Conservation (phyloP, 352 stramenopile genomes). For the Globisporangium viniferum region DNA sequence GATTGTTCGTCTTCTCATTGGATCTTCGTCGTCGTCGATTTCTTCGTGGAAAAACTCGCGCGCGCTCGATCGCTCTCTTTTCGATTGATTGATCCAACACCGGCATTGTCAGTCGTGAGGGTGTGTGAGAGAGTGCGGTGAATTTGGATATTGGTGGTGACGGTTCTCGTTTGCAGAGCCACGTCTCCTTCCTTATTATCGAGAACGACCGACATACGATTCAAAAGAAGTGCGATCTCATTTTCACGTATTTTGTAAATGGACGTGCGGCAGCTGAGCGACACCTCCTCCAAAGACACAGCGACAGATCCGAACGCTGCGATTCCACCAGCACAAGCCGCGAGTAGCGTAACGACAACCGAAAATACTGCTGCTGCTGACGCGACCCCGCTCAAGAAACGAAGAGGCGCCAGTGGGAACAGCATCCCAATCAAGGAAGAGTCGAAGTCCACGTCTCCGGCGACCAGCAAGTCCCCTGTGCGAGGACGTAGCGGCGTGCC, state of each 20-base stretch:
- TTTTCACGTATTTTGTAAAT: slow-evolving; percentile 10
- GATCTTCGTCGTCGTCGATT: slow-evolving; percentile 1
- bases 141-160: neutral
- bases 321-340: neutral
- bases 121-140: neutral
- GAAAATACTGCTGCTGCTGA: slow-evolving; percentile 17
- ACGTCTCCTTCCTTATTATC: neutral
- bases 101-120: neutral
- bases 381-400: slow-evolving; percentile 56
- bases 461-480: slow-evolving; percentile 8
- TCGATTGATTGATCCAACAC: neutral
- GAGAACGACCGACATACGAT: neutral
- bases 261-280: slow-evolving; percentile 8
- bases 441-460: slow-evolving; percentile 8
- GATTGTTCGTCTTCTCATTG: neutral
- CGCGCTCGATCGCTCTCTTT: neutral
- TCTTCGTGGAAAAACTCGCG: neutral
- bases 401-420: slow-evolving; percentile 19
- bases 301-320: slow-evolving; percentile 5
- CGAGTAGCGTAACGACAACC: neutral
- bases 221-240: neutral
- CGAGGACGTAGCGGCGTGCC: slow-evolving; percentile 17
- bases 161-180: neutral
- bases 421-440: slow-evolving; percentile 15
- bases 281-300: neutral